Evolutionary conservation across 139 green algal genomes (phyloP), one percentile per base, ranked within the genome.

Genomic region (Chlamydomonas sp.): DNA sequence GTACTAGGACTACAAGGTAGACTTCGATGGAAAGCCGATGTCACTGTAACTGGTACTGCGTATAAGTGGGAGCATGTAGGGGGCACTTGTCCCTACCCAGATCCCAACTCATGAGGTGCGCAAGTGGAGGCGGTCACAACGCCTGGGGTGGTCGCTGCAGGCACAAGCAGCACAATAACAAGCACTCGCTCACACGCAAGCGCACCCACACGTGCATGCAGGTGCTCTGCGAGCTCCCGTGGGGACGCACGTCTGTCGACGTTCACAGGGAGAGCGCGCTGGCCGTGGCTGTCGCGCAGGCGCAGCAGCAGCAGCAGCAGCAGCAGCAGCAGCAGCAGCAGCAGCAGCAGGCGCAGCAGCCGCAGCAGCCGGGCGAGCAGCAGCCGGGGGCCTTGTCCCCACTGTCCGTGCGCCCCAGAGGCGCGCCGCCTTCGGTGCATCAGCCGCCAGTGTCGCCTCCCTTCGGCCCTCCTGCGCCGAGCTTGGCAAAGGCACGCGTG

Each of bases 181-280:
- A n/a, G n/a, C n/a, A n/a, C n/a, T n/a, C n/a, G n/a, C n/a, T n/a
- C n/a, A n/a, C n/a, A n/a, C n/a, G n/a, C n/a, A n/a, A n/a, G n/a
- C n/a, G n/a, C n/a, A n/a, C n/a, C n/a, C n/a, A n/a, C n/a, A n/a
- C n/a, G n/a, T n/a, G n/a, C n/a, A n/a, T n/a, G n/a, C n/a, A n/a
- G n/a, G 77, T 85, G 30, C 76, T 95, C 20, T 79, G 84, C 3
- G 84, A 89, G 34, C 73, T 95, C 50, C 88, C 88, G n/a, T 95
- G 87, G 86, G 79, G 60, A 39, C 62, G n/a, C 16, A 69, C 60
- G 16, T 70, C 70, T 30, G 54, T 50, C 5, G 30, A 77, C 5
- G 71, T 33, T 38, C 34, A 64, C 20, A 26, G 35, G 28, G 62
- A 28, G n/a, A n/a, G n/a, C n/a, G n/a, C 13, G 49, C 35, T 50